Base-by-base conservation (phyloP, 2,329 filamentous ascomycete species). In the Claviceps capensis region DNA sequence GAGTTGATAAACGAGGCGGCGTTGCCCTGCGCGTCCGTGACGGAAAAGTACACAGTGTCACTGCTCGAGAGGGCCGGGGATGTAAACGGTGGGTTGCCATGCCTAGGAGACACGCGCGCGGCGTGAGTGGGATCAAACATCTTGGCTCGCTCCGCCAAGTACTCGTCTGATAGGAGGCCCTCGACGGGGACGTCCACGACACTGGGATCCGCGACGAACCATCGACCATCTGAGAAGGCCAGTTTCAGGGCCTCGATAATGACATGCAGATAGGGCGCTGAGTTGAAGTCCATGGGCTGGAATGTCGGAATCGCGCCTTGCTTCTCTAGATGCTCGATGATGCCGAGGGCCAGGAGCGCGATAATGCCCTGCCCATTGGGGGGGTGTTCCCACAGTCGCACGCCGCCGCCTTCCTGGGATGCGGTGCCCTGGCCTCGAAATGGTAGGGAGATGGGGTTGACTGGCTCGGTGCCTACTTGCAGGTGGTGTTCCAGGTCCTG, bases 351-450 rank as follows among this genome's bases (percentile, higher is more conserved):
- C 84, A 97, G 95, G 36, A 97, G 72, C 0, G 93, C 93, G 2
- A 97, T 87, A 57, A 97, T 90, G 1, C 93, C 93, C 68, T 97
- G 93, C 0, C 93, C 90, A 61, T 97, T 97, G 8, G 93, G 93
- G 38, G 91, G 90, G 64, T 97, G 91, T 63, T 98, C 93, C 91
- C 91, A 97, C 0, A 98, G 72, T 62, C 95, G 83, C 43, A 96
- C 77, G 9, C 82, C 81, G 13, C 72, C 77, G 8, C 81, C 81
- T 13, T 72, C 67, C 8, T 67, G 57, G 5, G 57, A 56, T 2
- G 55, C 56, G 0, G 71, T 65, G 3, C 71, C 72, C 60, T 88
- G 85, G 8, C 85, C 84, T 0, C 72, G 76, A 67, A 90, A 91
- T 54, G 83, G 81, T 48, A 96, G 74, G 0, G 86, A 90, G 58